A percentile compares a stretch with the other conserved stretches of the same genome.
These are phyloP conservation scores for Yamadazyma epiphylla DNA, from an alignment of 1,139 yeast genomes.

Conservation along the genomic window DNA sequence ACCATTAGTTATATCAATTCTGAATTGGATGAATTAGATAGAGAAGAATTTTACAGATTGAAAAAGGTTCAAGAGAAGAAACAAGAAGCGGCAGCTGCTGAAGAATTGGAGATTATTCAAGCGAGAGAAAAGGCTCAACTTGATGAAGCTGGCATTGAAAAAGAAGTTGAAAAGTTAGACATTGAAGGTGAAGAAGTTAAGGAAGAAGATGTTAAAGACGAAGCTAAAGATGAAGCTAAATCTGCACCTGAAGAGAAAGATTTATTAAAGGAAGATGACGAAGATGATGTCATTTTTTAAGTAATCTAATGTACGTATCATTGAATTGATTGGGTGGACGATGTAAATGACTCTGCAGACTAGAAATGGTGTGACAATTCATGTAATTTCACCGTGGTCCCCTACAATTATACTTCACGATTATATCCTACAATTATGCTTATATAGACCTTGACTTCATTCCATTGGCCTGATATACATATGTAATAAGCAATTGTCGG, in stretches of 20 bases:
- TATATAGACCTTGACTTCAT: no score
- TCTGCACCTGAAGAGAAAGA: constrained; percentile 16
- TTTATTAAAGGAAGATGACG: constrained; percentile 34
- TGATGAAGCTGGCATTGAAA: constrained; percentile 14
- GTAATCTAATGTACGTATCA: no score
- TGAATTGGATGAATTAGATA: constrained; percentile 93
- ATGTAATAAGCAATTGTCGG: no score
- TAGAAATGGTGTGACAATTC: no score
- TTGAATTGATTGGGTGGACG: no score
- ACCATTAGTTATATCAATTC: constrained; percentile 91
- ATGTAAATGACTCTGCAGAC: no score
- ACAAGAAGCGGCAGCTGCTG: constrained; percentile 68
- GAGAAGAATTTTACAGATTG: constrained; percentile 95
- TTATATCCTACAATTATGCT: no score
- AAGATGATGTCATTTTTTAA: constrained; percentile 41
- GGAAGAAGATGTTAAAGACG: constrained; percentile 7
- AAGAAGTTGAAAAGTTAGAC: constrained; percentile 23
- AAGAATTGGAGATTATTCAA: constrained; percentile 47
- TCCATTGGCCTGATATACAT: no score
- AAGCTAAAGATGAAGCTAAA: constrained; percentile 11
- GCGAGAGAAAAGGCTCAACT: constrained; percentile 13
- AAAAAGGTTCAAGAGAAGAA: constrained; percentile 97
- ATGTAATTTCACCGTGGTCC: no score
- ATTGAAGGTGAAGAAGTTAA: constrained; percentile 6
- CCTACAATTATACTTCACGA: no score